Evolutionary conservation across 73 alveolate species (phyloP).

Genomic region (Paramecium bursaria): DNA sequence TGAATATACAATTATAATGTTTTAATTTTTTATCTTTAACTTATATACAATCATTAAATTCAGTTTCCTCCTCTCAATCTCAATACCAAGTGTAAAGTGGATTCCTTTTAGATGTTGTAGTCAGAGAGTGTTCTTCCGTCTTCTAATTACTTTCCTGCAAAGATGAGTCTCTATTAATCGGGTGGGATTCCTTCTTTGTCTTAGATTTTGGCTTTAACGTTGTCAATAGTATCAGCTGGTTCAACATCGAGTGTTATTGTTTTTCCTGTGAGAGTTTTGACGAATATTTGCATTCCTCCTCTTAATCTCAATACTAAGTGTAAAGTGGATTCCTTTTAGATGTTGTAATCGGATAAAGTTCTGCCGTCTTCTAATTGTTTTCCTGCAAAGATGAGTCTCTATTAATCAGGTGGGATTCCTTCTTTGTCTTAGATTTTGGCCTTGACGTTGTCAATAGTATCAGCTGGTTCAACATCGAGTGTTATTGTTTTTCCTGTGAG

Average conservation of each 20-base stretch:
- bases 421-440: conserved; percentile 67
- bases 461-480: conserved; percentile 67
- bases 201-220: conserved; percentile 59
- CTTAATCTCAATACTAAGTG: conserved; percentile 52
- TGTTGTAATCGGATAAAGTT: conserved; percentile 66
- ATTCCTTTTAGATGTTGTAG: conserved; percentile 67
- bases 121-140: conserved; percentile 67
- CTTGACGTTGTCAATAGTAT: conserved; percentile 64
- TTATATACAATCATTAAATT: no score
- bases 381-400: conserved; percentile 71
- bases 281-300: conserved; percentile 68
- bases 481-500: conserved; percentile 67
- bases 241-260: conserved; percentile 61
- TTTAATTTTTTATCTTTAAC: no score
- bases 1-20: no score
- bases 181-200: conserved; percentile 70
- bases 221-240: conserved; percentile 66
- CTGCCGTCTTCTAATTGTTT: conserved; percentile 58
- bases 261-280: conserved; percentile 55
- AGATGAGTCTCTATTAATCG: conserved; percentile 67
- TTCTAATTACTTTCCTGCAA: conserved; percentile 68
- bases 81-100: conserved; percentile 60
- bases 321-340: conserved; percentile 64
- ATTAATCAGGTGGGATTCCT: conserved; percentile 71
- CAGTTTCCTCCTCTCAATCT: conserved; percentile 69